phyloP scores from a whole-genome alignment of 2,329 filamentous ascomycete species.

The Zasmidium citrigriseum region DNA sequence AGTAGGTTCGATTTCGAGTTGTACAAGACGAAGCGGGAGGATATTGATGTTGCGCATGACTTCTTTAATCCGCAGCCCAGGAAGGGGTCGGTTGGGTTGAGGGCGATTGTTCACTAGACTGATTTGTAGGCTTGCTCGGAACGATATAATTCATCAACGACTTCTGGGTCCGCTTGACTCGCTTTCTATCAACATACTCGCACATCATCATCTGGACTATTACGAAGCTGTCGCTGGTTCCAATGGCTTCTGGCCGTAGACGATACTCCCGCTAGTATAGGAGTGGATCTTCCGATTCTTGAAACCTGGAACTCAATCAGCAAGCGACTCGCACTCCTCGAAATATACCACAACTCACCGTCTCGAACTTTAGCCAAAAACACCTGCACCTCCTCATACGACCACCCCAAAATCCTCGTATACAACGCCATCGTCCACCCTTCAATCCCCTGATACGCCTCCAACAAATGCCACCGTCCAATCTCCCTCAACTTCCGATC shows the following conservation, averaged over 20 bases:
- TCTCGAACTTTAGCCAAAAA: conserved; percentile 43
- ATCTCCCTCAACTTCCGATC: conserved; percentile 40
- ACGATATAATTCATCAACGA: no score
- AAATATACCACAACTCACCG: conserved; percentile 5
- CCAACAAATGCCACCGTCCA: conserved; percentile 37
- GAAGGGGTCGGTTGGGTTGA: conserved; percentile 10
- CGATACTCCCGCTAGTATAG: conserved; percentile 7
- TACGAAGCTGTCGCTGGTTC: neutral
- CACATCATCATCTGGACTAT: neutral
- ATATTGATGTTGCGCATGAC: conserved; percentile 17
- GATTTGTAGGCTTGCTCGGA: no score
- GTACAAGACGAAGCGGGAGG: conserved; percentile 14
- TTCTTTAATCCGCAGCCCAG: conserved; percentile 12
- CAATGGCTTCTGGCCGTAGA: conserved; percentile 9
- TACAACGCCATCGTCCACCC: conserved; percentile 41
- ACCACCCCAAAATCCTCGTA: conserved; percentile 41
- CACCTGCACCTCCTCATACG: conserved; percentile 43
- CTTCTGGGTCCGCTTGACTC: no score
- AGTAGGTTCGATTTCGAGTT: conserved; percentile 19
- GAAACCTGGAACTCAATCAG: conserved; percentile 1
- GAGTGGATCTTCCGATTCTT: conserved; percentile 15
- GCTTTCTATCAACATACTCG: neutral
- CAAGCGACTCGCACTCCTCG: no score
- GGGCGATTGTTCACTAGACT: conserved; percentile 6
- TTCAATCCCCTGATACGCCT: conserved; percentile 42